phyloP scores from a whole-genome alignment of 192 early-diverging fungal species.

The Dimargaris xerosporica region DNA sequence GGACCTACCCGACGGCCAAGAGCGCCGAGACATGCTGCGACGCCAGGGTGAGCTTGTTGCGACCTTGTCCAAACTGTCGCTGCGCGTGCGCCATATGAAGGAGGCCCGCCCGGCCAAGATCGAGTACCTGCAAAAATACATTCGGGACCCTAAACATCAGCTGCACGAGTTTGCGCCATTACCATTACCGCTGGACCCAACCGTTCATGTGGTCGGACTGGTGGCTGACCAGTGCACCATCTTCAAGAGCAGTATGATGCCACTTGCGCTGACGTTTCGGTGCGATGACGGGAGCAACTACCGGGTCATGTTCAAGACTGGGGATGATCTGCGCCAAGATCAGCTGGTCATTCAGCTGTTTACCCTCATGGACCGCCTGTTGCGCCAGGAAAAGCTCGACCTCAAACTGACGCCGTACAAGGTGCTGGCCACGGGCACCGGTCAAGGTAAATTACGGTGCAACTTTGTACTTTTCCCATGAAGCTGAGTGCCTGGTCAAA shows the following conservation, averaged over 20 bases:
- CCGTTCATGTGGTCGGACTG: conserved; percentile 75
- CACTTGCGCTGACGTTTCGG: conserved; percentile 72
- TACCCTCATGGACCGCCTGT: conserved; percentile 88
- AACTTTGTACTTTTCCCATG: too few relatives aligned
- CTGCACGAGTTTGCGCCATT: conserved; percentile 68
- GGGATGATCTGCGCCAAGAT: conserved; percentile 95
- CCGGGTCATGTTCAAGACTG: conserved; percentile 92
- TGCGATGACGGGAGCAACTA: conserved; percentile 78
- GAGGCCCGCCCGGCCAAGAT: conserved; percentile 84
- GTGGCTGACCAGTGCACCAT: conserved; percentile 64
- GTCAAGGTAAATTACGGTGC: conserved; percentile 38
- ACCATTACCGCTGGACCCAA: conserved; percentile 80
- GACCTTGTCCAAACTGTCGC: conserved; percentile 54
- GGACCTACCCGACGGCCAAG: conserved; percentile 37
- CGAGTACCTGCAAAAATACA: conserved; percentile 55
- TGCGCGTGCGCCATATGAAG: conserved; percentile 55
- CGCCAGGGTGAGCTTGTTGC: conserved; percentile 77
- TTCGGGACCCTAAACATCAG: conserved; percentile 74
- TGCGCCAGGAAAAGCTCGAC: conserved; percentile 93
- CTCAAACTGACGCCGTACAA: conserved; percentile 85
- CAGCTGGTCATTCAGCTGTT: conserved; percentile 97
- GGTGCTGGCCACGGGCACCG: conserved; percentile 86
- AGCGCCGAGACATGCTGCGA: conserved; percentile 55
- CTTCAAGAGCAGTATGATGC: conserved; percentile 83
- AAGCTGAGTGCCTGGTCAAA: too few relatives aligned